Percentiles rank a stretch among this genome's conserved stretches.
phyloP scores from a whole-genome alignment of 164 flowering plant genomes.

The Tetracentron sinense region DNA sequence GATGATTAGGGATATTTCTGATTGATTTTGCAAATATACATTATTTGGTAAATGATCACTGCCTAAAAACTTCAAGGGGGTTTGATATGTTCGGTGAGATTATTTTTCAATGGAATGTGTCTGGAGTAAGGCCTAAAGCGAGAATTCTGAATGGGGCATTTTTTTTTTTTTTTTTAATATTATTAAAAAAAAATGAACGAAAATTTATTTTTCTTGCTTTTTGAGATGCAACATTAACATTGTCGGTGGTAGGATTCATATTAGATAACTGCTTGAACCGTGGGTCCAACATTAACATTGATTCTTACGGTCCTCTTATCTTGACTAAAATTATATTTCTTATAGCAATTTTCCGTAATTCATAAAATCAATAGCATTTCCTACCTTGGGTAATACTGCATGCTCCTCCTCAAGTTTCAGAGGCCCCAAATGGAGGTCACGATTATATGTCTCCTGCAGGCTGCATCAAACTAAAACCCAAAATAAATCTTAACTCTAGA shows the following conservation, averaged over 20 bases:
- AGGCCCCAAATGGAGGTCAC: slow-evolving; percentile 19
- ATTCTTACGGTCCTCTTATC: too few relatives aligned
- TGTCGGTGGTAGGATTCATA: too few relatives aligned
- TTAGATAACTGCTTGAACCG: too few relatives aligned
- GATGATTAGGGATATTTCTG: neutral
- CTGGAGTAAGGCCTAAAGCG: neutral
- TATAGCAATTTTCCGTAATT: too few relatives aligned
- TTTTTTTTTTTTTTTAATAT: too few relatives aligned
- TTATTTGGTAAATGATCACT: neutral
- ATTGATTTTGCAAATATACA: neutral
- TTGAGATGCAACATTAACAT: too few relatives aligned
- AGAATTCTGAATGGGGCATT: too few relatives aligned
- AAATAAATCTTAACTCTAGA: too few relatives aligned
- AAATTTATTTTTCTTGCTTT: too few relatives aligned
- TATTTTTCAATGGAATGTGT: neutral
- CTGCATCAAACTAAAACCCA: slow-evolving; percentile 24
- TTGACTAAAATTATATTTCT: too few relatives aligned
- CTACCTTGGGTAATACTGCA: slow-evolving; percentile 46
- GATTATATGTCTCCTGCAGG: slow-evolving; percentile 32
- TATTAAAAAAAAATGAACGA: too few relatives aligned
- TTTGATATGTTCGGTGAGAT: neutral
- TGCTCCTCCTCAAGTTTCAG: slow-evolving; percentile 45
- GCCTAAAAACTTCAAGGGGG: neutral
- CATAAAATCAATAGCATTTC: slow-evolving; percentile 9
- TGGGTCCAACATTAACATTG: too few relatives aligned